Evolutionary conservation across 345 rosid species (phyloP).

Genomic region (Adansonia digitata): DNA sequence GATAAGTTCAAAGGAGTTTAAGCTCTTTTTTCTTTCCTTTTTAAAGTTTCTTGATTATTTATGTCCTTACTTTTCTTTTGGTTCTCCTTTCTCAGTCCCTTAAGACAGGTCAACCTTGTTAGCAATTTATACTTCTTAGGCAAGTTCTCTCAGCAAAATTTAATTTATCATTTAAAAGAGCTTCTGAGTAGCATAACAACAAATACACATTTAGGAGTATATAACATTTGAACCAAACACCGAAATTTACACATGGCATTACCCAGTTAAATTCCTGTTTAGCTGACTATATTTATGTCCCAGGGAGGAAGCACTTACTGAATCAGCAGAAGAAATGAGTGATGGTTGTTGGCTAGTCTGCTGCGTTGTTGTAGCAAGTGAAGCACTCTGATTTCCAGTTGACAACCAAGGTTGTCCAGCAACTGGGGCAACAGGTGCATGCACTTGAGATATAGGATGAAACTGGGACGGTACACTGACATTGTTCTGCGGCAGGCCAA

Average conservation of each 20-base stretch:
- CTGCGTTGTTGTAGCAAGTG: conserved; percentile 43
- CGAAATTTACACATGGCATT: not conserved
- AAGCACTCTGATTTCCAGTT: conserved; percentile 44
- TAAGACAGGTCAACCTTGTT: not conserved
- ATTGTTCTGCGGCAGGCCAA: conserved; percentile 59
- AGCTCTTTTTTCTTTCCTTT: not conserved
- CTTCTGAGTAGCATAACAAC: not conserved
- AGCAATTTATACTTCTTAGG: not conserved
- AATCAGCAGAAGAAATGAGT: conserved; percentile 43
- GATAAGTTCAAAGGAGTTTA: not conserved
- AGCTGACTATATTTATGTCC: not conserved
- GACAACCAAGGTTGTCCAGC: conserved; percentile 65
- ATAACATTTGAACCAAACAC: not conserved
- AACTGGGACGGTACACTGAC: conserved; percentile 38
- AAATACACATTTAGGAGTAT: not conserved
- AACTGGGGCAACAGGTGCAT: conserved; percentile 33
- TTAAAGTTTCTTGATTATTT: not conserved
- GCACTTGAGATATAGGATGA: conserved; percentile 59
- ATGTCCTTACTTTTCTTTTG: not conserved
- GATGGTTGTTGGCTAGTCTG: conserved; percentile 56
- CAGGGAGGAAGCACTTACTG: conserved; percentile 34
- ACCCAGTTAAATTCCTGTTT: not conserved
- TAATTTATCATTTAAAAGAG: not conserved
- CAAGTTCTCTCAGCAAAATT: not conserved
- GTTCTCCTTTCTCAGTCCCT: not conserved